These are phyloP conservation scores for Smittium culicis DNA, from an alignment of 371 early-diverging fungal species.

Conservation along the genomic window DNA sequence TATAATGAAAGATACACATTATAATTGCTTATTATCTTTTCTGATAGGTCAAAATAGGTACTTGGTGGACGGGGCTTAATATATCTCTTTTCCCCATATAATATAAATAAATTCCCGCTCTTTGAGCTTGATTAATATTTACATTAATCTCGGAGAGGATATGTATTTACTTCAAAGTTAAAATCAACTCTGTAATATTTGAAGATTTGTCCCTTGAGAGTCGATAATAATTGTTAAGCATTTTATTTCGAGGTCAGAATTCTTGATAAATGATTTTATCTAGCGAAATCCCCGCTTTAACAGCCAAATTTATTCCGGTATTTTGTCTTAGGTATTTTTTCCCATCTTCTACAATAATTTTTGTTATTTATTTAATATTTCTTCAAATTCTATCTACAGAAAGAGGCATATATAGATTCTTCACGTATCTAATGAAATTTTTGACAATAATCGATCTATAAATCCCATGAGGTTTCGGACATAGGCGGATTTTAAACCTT, in stretches of 20 bases:
- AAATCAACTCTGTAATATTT: background rate
- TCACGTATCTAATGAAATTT: background rate
- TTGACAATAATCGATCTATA: background rate
- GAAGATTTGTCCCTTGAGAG: background rate
- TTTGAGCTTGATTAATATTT: background rate
- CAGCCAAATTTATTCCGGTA: background rate
- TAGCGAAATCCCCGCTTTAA: background rate
- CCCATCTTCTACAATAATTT: background rate
- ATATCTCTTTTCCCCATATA: background rate
- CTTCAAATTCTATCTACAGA: background rate
- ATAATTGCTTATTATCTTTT: too few relatives aligned
- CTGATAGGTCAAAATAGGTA: too few relatives aligned
- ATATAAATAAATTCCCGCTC: background rate
- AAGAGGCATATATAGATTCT: background rate
- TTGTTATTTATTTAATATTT: background rate
- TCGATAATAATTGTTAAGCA: background rate
- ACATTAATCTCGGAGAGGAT: background rate
- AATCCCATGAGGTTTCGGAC: background rate
- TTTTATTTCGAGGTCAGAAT: background rate
- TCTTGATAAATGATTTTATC: background rate
- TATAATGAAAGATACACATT: too few relatives aligned
- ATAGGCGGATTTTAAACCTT: background rate
- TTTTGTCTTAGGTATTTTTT: background rate
- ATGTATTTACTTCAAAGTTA: background rate
- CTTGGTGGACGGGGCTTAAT: background rate